A percentile compares a stretch with the other conserved stretches of the same genome.
Evolutionary conservation across 2,329 filamentous ascomycete species (phyloP).

Genomic region (Lasiodiplodia citricola): DNA sequence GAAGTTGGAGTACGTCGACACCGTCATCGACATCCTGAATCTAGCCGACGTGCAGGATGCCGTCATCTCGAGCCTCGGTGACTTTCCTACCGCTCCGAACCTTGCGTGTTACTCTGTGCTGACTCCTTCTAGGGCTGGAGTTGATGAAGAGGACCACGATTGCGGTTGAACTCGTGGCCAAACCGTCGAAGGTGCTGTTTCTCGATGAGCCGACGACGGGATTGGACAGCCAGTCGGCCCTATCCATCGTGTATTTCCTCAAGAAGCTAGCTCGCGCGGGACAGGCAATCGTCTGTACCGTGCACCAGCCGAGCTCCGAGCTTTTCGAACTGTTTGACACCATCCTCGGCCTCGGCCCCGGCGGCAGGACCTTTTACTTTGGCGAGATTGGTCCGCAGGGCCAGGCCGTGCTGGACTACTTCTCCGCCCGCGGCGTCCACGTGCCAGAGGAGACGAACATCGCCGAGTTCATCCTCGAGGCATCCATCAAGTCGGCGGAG

Average conservation of each 20-base stretch:
- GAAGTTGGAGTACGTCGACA: conserved; percentile 65
- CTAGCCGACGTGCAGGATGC: conserved; percentile 65
- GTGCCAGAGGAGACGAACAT: conserved; percentile 56
- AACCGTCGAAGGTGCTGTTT: conserved; percentile 73
- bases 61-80: conserved; percentile 59
- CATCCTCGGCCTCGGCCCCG: conserved; percentile 73
- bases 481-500: background rate
- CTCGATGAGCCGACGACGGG: conserved; percentile 77
- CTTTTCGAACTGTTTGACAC: conserved; percentile 85
- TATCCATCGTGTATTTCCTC: conserved; percentile 74
- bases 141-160: conserved; percentile 65
- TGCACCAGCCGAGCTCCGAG: conserved; percentile 84
- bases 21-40: conserved; percentile 63
- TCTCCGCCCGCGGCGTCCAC: conserved; percentile 57
- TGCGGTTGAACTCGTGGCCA: conserved; percentile 61
- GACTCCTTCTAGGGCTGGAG: too few relatives aligned
- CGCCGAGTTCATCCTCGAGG: conserved; percentile 67
- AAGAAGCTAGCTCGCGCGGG: conserved; percentile 73
- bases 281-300: conserved; percentile 84
- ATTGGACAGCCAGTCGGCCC: conserved; percentile 70
- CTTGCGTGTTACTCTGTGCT: too few relatives aligned
- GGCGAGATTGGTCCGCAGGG: conserved; percentile 78
- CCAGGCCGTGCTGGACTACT: conserved; percentile 63
- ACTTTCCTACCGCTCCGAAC: conserved; percentile 61
- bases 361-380: conserved; percentile 82